phyloP scores from a whole-genome alignment of 805 yeast species.

The Teunomyces stri region DNA sequence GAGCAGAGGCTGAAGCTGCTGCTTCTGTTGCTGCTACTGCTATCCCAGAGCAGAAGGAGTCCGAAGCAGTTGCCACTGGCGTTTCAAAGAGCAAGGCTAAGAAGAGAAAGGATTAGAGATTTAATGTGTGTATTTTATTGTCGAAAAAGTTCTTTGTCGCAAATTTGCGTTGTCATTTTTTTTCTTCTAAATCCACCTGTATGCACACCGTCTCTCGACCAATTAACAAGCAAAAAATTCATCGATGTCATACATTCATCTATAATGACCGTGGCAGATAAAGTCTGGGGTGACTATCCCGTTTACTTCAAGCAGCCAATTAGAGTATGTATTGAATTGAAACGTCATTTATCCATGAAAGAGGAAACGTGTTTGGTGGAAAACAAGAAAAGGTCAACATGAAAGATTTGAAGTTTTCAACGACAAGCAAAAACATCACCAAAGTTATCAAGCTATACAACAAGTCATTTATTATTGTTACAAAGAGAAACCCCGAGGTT shows the following conservation, averaged over 20 bases:
- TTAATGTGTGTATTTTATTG: too few relatives aligned
- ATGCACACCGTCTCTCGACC: constrained; percentile 2
- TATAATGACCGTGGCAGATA: constrained; percentile 22
- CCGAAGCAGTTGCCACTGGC: constrained; percentile 9
- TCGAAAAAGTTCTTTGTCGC: not conserved
- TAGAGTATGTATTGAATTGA: constrained; percentile 45
- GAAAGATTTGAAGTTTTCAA: not conserved
- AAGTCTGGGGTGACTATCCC: constrained; percentile 52
- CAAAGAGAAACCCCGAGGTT: too few relatives aligned
- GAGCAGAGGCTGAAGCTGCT: constrained; percentile 9
- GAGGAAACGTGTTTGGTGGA: not conserved
- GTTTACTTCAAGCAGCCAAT: constrained; percentile 60
- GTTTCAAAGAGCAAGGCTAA: constrained; percentile 8
- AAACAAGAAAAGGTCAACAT: too few relatives aligned
- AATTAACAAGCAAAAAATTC: constrained; percentile 4
- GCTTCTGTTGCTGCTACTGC: constrained; percentile 1
- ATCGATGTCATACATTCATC: constrained; percentile 3
- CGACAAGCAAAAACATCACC: too few relatives aligned
- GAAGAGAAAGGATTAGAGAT: constrained; percentile 3
- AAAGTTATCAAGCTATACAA: too few relatives aligned
- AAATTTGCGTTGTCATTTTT: not conserved
- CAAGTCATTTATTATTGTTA: too few relatives aligned
- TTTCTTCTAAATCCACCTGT: not conserved
- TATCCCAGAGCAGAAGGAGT: not conserved
- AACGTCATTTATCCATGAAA: not conserved